These are phyloP conservation scores for Podospora tetraspora DNA, from an alignment of 495 filamentous ascomycete species.

Conservation along the genomic window DNA sequence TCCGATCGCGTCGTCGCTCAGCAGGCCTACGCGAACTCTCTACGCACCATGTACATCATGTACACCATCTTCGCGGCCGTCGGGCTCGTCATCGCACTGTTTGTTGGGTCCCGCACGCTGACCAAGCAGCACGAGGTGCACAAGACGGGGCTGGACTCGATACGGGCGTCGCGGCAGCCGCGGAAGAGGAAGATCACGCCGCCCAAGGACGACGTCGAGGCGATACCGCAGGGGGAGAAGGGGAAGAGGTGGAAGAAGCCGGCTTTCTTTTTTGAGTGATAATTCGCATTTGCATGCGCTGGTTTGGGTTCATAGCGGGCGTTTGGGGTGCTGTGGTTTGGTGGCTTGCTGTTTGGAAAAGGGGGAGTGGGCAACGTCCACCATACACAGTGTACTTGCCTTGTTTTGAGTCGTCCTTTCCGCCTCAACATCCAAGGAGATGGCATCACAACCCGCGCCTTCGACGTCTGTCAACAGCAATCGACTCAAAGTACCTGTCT, in stretches of 20 bases:
- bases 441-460: not conserved
- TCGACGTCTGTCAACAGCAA: not conserved
- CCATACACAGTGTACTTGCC: not conserved
- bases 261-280: conserved; percentile 16
- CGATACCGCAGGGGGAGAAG: not conserved
- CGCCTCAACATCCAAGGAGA: not conserved
- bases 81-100: conserved; percentile 50
- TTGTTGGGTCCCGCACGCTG: conserved; percentile 51
- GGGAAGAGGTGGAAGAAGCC: conserved; percentile 5
- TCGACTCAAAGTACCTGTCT: not conserved
- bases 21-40: conserved; percentile 49
- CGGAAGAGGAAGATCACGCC: conserved; percentile 8
- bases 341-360: not conserved
- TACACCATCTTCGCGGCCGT: conserved; percentile 52
- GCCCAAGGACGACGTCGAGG: not conserved
- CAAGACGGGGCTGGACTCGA: conserved; percentile 56
- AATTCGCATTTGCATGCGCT: not conserved
- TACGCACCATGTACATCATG: conserved; percentile 66
- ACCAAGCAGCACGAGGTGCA: conserved; percentile 55
- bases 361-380: not conserved
- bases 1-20: conserved; percentile 46
- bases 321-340: not conserved
- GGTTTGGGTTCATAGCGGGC: not conserved
- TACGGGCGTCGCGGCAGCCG: conserved; percentile 27
- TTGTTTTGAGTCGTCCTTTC: not conserved